Evolutionary conservation across 179 eudicot species (phyloP), one percentile per base, ranked within the genome.

Genomic region (Dionaea muscipula): DNA sequence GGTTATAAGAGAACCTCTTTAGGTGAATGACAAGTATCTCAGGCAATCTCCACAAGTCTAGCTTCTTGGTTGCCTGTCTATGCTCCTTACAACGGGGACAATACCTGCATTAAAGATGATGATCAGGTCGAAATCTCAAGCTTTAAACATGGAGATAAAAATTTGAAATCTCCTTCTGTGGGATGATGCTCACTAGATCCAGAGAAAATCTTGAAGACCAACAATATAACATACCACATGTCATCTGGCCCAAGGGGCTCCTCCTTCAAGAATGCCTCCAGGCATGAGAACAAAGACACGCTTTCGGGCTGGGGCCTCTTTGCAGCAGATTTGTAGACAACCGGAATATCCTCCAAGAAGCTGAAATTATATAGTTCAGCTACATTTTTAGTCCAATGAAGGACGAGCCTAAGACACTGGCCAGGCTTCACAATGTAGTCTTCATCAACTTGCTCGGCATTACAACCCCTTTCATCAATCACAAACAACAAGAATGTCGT

Each of bases 161-260:
- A 31, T 0, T 11, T 4, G 10, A 31, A 31, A 31, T 31, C 8
- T 31, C 35, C 5, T 31, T 20, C 22, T 24, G 47, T 33, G 17
- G 16, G 2, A 19, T 9, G 26, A 36, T 27, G 33, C 50, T 56
- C 10, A 20, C 9, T 11, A n/a, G n/a, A 56, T 35, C 46, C 53
- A 23, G 44, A 20, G 11, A 51, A 6, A 31, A 5, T 59, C 11
- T 26, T 18, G 4, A 26, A 28, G 18, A 6, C 7, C 1, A 18
- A 14, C 19, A 53, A 8, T 24, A 24, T 60, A 68, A 26, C 61
- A 39, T 84, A 93, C 99, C 99, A 93, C 99, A 93, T 93, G 57
- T 93, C 99, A 66, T 93, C 95, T 25, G 94, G 95, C 52, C 99
- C 96, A 50, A 93, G 81, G 46, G 99, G 99, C 77, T 93, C 99